Evolutionary conservation across 1,284 basidiomycete species (phyloP).

Genomic region (Boletus sp.): DNA sequence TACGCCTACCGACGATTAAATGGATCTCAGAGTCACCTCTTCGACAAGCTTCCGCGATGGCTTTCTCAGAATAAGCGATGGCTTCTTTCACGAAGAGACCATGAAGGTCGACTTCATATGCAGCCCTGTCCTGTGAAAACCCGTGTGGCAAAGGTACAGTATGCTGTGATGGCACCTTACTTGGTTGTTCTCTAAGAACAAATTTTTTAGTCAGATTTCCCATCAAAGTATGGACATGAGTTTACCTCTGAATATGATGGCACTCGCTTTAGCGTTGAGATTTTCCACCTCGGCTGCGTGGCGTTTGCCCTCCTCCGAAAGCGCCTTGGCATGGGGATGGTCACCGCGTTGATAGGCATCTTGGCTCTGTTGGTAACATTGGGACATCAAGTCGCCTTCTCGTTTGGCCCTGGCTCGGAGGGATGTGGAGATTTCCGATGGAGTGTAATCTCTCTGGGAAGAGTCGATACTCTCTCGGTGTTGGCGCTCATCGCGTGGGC

Average conservation of each 20-base stretch:
- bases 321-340: conserved; percentile 77
- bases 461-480: not conserved
- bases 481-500: conserved; percentile 10
- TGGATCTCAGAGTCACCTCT: conserved; percentile 68
- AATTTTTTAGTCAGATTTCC: not conserved
- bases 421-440: conserved; percentile 51
- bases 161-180: conserved; percentile 8
- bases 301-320: conserved; percentile 78
- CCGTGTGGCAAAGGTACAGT: not conserved
- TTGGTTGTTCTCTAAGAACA: conserved; percentile 25
- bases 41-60: conserved; percentile 63
- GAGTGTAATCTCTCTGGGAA: not conserved
- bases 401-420: conserved; percentile 71
- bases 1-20: conserved; percentile 79
- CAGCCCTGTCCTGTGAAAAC: conserved; percentile 52
- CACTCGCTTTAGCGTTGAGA: conserved; percentile 78
- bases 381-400: conserved; percentile 73
- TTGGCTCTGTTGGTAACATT: conserved; percentile 59
- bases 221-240: not conserved
- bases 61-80: conserved; percentile 63
- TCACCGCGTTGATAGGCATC: conserved; percentile 70
- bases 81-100: conserved; percentile 92
- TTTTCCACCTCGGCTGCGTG: conserved; percentile 79
- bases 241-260: conserved; percentile 82
- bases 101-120: conserved; percentile 82